Conservation (phyloP, 164 flowering plant species). For the Magnolia changhungtana region DNA sequence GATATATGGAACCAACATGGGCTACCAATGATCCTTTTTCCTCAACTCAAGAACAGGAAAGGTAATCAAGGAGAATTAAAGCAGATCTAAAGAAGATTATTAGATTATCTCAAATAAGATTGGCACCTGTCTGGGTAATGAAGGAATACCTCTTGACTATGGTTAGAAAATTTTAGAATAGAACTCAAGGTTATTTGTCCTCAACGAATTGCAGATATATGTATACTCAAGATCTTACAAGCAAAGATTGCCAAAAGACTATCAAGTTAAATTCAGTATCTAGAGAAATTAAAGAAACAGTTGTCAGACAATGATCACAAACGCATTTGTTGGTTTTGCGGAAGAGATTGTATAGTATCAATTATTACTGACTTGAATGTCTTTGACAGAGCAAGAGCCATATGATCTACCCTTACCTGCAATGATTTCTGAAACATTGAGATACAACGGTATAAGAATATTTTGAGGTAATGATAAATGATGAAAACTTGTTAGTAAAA, state of each 20-base stretch:
- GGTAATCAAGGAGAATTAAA: background rate
- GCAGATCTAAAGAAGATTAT: background rate
- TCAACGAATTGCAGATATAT: no score
- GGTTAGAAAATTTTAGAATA: background rate
- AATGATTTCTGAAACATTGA: background rate
- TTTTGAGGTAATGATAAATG: background rate
- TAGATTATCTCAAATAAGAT: background rate
- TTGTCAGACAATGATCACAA: no score
- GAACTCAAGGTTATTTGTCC: no score
- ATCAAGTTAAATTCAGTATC: background rate
- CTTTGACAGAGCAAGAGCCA: constrained; percentile 83
- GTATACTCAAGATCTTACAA: background rate
- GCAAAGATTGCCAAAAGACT: background rate
- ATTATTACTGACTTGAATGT: constrained; percentile 67
- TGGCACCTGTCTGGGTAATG: background rate
- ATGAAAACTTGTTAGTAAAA: background rate
- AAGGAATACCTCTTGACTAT: background rate
- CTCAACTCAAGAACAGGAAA: background rate
- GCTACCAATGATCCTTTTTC: background rate
- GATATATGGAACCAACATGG: background rate
- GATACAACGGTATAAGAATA: no score
- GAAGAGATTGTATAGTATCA: constrained; percentile 85
- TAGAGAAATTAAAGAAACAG: background rate
- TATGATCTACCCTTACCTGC: constrained; percentile 83
- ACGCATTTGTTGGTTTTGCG: constrained; percentile 96